Evolutionary conservation across 2,329 filamentous ascomycete genomes (phyloP).

Genomic region (Hortaea werneckii): DNA sequence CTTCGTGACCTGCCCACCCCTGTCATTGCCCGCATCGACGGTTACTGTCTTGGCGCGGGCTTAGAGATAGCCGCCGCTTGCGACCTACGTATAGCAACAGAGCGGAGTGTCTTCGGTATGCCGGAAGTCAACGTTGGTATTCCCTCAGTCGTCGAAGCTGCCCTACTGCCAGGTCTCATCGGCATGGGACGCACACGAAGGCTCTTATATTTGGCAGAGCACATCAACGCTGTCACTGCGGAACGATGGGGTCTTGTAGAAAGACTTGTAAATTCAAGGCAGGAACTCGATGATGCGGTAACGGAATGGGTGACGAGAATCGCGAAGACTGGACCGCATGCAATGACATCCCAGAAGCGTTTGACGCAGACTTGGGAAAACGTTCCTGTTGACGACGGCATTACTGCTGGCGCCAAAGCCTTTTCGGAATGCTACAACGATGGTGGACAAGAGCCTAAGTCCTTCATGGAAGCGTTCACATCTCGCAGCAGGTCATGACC

Average conservation of each 20-base stretch:
- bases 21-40: conserved; percentile 29
- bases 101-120: conserved; percentile 28
- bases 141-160: conserved; percentile 31
- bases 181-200: conserved; percentile 29
- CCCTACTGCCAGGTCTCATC: conserved; percentile 28
- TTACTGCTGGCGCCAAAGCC: conserved; percentile 16
- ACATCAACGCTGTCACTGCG: conserved; percentile 22
- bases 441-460: conserved; percentile 15
- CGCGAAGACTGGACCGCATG: conserved; percentile 22
- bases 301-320: conserved; percentile 23
- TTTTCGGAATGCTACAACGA: conserved; percentile 16
- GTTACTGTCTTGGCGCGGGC: conserved; percentile 29
- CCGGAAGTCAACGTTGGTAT: conserved; percentile 31
- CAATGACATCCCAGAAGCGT: conserved; percentile 26
- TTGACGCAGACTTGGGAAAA: conserved; percentile 20
- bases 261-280: conserved; percentile 20
- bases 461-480: conserved; percentile 16
- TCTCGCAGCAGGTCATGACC: conserved; percentile 12
- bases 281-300: conserved; percentile 23
- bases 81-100: conserved; percentile 28
- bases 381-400: conserved; percentile 12
- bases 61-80: conserved; percentile 27
- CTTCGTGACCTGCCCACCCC: conserved; percentile 29
- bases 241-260: conserved; percentile 29
- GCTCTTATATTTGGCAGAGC: conserved; percentile 28